Evolutionary conservation across 2,329 filamentous ascomycete genomes (phyloP), one percentile per base, ranked within the genome.

Genomic region (Trichoderma simmonsii): DNA sequence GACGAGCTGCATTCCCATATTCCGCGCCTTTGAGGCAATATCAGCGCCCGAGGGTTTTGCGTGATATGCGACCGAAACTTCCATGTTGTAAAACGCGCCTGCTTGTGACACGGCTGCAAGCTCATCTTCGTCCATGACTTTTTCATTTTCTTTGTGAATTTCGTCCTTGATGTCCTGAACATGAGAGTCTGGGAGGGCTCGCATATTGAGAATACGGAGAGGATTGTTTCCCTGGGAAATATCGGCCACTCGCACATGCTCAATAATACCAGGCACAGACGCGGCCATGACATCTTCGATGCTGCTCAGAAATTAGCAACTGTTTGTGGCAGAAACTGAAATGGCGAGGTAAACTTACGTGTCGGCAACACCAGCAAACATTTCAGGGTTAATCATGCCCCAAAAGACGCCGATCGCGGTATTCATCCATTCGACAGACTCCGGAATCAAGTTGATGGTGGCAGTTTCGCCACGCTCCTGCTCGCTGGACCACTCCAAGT

Each of bases 381-480:
- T 97, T 57, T 98, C 95, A 0, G 96, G 95, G 78, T 98, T 97
- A 74, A 98, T 91, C 4, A 98, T 85, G 0, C 93, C 93, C 96
- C 96, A 99, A 57, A 96, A 87, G 56, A 97, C 88, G 2, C 88
- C 89, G 4, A 98, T 82, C 65, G 96, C 89, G 0, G 93, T 95
- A 80, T 99, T 99, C 88, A 99, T 92, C 96, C 96, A 98, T 73
- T 95, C 92, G 7, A 97, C 95, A 0, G 93, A 97, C 82, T 98
- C 95, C 0, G 95, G 95, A 7, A 98, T 91, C 32, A 98, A 85
- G 77, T 98, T 98, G 34, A 92, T 90, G 3, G 93, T 94, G 1
- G 95, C 94, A 80, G 90, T 94, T 83, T 96, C 88, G 4, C 95
- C 95, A 72, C 95, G 89, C 70, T 91, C 89, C 82, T 95, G 90